Conservation (phyloP, 768 basidiomycete species). For the Epithele typhae region DNA sequence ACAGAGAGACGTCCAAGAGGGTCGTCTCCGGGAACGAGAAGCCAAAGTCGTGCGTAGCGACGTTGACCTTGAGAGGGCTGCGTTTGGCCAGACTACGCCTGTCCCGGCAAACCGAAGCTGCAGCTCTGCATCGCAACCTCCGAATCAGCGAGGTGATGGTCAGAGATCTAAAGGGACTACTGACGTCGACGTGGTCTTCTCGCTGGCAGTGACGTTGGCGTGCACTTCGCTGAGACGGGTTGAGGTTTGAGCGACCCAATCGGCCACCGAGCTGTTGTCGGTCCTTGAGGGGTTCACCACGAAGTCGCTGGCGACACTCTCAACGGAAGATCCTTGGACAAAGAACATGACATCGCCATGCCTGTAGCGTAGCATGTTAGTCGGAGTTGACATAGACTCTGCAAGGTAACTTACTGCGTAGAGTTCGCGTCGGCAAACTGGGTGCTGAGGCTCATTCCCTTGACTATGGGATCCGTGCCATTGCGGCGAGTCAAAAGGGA, state of each 20-base stretch:
- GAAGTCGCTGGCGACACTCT: no score
- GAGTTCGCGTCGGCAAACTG: slow-evolving; percentile 27
- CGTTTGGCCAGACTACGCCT: background rate
- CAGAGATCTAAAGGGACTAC: no score
- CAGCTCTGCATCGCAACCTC: no score
- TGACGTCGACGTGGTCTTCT: no score
- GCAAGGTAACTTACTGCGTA: background rate
- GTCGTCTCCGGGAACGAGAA: background rate
- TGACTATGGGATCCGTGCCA: slow-evolving; percentile 33
- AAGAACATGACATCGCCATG: background rate
- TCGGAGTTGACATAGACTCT: no score
- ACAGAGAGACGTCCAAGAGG: slow-evolving; percentile 14
- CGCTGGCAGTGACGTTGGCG: no score
- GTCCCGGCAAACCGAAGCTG: no score
- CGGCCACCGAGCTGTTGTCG: no score
- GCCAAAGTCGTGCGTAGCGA: slow-evolving; percentile 13
- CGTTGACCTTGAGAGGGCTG: slow-evolving; percentile 6
- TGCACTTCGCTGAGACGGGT: no score
- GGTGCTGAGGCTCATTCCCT: slow-evolving; percentile 37
- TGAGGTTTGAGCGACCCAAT: no score
- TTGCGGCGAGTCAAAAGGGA: slow-evolving; percentile 29
- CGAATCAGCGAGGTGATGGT: no score
- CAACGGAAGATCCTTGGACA: background rate
- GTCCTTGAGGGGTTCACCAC: no score
- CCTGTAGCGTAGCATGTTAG: background rate